Conservation (phyloP, 176 grass and related monocot species). For the Carex littledalei region DNA sequence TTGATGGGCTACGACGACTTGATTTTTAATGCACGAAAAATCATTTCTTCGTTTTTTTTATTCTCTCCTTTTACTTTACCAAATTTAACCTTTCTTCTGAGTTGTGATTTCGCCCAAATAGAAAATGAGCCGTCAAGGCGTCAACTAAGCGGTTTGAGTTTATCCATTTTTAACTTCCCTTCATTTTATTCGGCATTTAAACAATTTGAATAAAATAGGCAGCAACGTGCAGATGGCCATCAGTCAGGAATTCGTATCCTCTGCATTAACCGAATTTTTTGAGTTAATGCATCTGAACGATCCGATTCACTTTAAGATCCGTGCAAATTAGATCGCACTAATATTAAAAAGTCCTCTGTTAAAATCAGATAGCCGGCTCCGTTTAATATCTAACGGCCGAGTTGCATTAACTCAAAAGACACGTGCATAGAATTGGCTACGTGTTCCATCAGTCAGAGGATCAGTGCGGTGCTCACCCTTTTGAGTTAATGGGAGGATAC, state of each 20-base stretch:
- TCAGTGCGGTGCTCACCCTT: too few species aligned
- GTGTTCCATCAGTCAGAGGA: too few species aligned
- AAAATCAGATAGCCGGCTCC: too few species aligned
- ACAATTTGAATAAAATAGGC: background rate
- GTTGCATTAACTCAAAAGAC: too few species aligned
- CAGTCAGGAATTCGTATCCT: background rate
- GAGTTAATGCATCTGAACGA: too few species aligned
- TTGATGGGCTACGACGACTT: background rate
- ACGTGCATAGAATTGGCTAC: too few species aligned
- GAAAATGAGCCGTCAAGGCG: background rate
- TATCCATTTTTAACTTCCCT: background rate
- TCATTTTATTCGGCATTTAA: background rate
- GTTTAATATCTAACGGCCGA: too few species aligned
- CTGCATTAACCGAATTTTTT: too few species aligned
- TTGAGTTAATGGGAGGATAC: too few species aligned
- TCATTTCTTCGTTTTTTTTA: background rate
- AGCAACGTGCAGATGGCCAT: background rate
- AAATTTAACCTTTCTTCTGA: background rate
- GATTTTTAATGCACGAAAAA: background rate
- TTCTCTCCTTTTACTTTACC: background rate
- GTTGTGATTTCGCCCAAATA: background rate
- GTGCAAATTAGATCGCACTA: too few species aligned
- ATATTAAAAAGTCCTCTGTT: too few species aligned
- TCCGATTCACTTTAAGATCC: too few species aligned
- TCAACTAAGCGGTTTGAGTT: slow-evolving; percentile 10